Evolutionary conservation across 139 green algal species (phyloP).

Genomic region (Auxenochlorella pyrenoidosa): DNA sequence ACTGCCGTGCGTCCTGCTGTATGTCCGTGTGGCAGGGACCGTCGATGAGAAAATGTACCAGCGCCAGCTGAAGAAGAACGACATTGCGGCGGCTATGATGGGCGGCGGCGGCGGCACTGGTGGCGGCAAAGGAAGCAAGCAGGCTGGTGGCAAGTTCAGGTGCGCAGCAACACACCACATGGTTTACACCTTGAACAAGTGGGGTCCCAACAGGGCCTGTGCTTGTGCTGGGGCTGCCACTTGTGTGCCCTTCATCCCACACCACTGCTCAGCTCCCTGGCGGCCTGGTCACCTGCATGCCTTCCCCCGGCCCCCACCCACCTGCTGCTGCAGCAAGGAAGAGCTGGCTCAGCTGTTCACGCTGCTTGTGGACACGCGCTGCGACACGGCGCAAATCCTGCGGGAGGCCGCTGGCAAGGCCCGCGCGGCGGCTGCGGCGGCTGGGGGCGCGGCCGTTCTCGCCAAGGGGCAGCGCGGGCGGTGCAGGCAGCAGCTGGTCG

Average conservation of each 20-base stretch:
- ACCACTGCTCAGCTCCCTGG: no score
- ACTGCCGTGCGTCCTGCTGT: background rate
- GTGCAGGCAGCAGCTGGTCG: background rate
- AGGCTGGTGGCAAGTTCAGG: conserved; percentile 35
- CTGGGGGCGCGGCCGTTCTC: background rate
- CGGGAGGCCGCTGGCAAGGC: background rate
- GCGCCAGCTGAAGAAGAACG: conserved; percentile 82
- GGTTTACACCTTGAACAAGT: no score
- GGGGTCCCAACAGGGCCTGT: no score
- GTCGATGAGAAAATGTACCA: conserved; percentile 95
- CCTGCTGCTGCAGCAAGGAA: conserved; percentile 47
- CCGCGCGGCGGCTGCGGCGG: background rate
- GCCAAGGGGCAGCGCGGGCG: background rate
- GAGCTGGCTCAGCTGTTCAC: conserved; percentile 83
- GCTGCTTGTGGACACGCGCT: conserved; percentile 61
- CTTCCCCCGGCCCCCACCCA: no score
- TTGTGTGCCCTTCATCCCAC: no score
- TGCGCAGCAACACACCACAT: background rate
- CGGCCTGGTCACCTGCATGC: no score
- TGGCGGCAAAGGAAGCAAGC: background rate
- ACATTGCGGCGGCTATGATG: conserved; percentile 61
- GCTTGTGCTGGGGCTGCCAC: no score
- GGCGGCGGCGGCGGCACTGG: conserved; percentile 9
- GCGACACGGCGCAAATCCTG: conserved; percentile 72
- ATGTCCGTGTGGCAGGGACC: conserved; percentile 54